These are phyloP conservation scores for Penicillium malachiteum DNA, from an alignment of 495 filamentous ascomycete species.

Conservation along the genomic window DNA sequence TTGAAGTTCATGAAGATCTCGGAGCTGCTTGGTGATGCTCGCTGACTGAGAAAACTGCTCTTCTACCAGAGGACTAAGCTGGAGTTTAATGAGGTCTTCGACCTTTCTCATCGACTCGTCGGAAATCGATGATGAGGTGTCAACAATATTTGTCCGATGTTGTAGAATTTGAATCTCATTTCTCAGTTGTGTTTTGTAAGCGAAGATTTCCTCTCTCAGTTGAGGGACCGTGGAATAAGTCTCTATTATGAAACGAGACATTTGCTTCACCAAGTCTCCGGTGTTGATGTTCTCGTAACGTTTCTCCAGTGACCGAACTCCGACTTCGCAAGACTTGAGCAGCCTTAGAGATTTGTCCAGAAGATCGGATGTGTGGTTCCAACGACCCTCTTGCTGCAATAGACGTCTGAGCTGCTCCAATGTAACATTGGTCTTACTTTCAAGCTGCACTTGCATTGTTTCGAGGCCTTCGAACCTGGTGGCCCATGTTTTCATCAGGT, in stretches of 20 bases:
- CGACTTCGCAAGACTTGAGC: constrained; percentile 11
- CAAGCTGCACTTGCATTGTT: too few species aligned
- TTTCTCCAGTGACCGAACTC: constrained; percentile 37
- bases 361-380: not conserved
- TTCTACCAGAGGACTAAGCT: not conserved
- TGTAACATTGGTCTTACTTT: too few species aligned
- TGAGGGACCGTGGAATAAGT: constrained; percentile 31
- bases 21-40: not conserved
- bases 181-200: not conserved
- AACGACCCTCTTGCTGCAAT: too few species aligned
- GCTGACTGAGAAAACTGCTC: not conserved
- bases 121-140: not conserved
- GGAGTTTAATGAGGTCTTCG: not conserved
- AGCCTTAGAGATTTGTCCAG: not conserved
- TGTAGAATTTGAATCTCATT: not conserved
- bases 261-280: constrained; percentile 30
- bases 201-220: not conserved
- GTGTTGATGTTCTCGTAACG: constrained; percentile 39
- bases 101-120: not conserved
- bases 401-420: too few species aligned
- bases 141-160: not conserved
- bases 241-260: constrained; percentile 36
- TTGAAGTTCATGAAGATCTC: not conserved
- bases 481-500: too few species aligned
- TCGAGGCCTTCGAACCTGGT: too few species aligned